Evolutionary conservation across 225 moss, liverwort and hornwort genomes (phyloP).

Genomic region (Physcomitrellopsis africana): DNA sequence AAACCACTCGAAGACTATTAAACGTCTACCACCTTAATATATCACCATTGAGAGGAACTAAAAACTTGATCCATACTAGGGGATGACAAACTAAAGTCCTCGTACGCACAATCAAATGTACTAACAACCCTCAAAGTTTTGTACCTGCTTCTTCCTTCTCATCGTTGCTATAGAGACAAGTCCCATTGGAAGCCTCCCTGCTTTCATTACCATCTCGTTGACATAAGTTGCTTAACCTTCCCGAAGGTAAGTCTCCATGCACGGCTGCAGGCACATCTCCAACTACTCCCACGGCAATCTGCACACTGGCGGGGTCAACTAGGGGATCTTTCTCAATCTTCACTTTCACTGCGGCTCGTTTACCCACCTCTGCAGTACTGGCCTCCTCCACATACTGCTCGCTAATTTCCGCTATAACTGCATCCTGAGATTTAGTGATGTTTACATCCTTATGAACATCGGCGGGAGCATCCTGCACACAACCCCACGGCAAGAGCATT

Average conservation of each 20-base stretch:
- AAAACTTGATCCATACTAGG: neutral
- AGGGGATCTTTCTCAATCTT: conserved; percentile 17
- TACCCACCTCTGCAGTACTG: conserved; percentile 24
- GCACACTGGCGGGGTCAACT: conserved; percentile 27
- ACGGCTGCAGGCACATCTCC: conserved; percentile 26
- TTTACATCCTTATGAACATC: conserved; percentile 30
- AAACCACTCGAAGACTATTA: conserved; percentile 14
- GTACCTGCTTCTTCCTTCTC: conserved; percentile 50
- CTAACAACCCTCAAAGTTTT: conserved; percentile 1
- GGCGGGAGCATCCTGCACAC: conserved; percentile 41
- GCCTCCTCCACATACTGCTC: conserved; percentile 37
- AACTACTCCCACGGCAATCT: conserved; percentile 26
- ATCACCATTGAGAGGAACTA: neutral
- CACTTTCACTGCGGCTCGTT: conserved; percentile 19
- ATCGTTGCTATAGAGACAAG: conserved; percentile 29
- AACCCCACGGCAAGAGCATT: conserved; percentile 11
- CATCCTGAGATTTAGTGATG: conserved; percentile 30
- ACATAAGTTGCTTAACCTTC: conserved; percentile 26
- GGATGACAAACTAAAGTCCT: neutral
- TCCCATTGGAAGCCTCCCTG: conserved; percentile 36
- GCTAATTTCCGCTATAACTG: conserved; percentile 25
- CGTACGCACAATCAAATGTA: neutral
- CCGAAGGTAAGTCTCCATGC: conserved; percentile 30
- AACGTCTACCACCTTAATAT: neutral
- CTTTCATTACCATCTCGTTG: conserved; percentile 44